phyloP scores from a whole-genome alignment of 2,329 filamentous ascomycete genomes.

The Diplodia seriata region DNA sequence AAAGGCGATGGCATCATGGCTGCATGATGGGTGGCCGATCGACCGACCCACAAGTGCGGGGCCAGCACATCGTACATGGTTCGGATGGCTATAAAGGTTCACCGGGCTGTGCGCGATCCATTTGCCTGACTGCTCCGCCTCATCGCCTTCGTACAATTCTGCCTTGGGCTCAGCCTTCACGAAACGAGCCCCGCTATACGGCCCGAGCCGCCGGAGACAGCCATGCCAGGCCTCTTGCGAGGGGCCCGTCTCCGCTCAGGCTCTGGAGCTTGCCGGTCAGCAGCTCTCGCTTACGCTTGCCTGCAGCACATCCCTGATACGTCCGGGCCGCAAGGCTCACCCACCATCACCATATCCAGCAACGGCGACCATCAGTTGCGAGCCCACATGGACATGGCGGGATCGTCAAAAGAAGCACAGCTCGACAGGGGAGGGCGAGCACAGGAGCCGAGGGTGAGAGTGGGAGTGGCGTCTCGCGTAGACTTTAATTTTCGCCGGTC shows the following conservation, averaged over 20 bases:
- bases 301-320: background rate
- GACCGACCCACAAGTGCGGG: conserved; percentile 3
- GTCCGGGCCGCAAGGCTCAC: background rate
- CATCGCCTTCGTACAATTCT: background rate
- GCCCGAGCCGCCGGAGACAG: conserved; percentile 11
- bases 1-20: conserved; percentile 1
- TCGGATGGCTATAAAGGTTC: conserved; percentile 12
- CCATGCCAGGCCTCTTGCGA: background rate
- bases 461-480: conserved; percentile 1
- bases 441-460: background rate
- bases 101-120: conserved; percentile 17
- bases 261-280: conserved; percentile 1
- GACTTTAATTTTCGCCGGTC: background rate
- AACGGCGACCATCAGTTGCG: background rate
- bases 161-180: conserved; percentile 16
- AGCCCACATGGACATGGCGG: background rate
- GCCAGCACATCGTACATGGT: conserved; percentile 1
- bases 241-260: background rate
- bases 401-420: background rate
- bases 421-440: background rate
- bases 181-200: background rate
- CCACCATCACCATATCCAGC: background rate
- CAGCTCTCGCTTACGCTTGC: conserved; percentile 15
- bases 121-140: conserved; percentile 12
- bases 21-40: background rate